These are phyloP conservation scores for Solanum pimpinellifolium DNA, from an alignment of 257 asterid genomes.

Conservation along the genomic window DNA sequence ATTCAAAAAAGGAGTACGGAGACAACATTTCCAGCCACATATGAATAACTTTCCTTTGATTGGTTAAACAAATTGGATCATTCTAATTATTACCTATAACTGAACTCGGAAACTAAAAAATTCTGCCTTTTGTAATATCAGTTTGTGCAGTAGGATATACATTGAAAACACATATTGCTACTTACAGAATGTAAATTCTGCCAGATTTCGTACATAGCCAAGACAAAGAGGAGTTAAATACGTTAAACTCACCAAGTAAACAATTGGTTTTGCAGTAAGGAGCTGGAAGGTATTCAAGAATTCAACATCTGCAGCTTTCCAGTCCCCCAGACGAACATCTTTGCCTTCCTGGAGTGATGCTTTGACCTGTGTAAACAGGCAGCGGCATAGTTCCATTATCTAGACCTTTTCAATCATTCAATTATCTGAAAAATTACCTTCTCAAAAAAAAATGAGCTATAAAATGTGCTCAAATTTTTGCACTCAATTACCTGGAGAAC, in stretches of 20 bases:
- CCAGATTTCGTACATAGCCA: not conserved
- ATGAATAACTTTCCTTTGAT: not conserved
- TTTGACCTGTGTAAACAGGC: slow-evolving; percentile 41
- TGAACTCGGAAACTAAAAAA: not conserved
- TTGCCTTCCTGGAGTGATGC: slow-evolving; percentile 64
- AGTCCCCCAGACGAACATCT: slow-evolving; percentile 79
- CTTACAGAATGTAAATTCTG: not conserved
- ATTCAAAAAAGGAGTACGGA: not conserved
- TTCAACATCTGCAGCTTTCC: slow-evolving; percentile 98
- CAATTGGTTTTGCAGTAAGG: slow-evolving; percentile 96
- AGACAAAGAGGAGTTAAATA: not conserved
- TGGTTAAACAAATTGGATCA: not conserved
- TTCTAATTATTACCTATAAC: not conserved
- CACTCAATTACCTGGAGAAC: not conserved
- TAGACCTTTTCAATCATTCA: not conserved
- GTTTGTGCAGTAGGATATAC: not conserved
- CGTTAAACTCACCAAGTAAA: slow-evolving; percentile 69
- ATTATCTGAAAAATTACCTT: too few relatives aligned
- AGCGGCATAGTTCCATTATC: not conserved
- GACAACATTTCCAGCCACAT: not conserved
- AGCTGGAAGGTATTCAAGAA: slow-evolving; percentile 85
- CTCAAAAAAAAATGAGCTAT: not conserved
- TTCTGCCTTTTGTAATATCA: not conserved
- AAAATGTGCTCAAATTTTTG: not conserved
- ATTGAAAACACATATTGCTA: not conserved